Evolutionary conservation across 129 eudicot genomes (phyloP).

Genomic region (Chrysanthemum makinoi): DNA sequence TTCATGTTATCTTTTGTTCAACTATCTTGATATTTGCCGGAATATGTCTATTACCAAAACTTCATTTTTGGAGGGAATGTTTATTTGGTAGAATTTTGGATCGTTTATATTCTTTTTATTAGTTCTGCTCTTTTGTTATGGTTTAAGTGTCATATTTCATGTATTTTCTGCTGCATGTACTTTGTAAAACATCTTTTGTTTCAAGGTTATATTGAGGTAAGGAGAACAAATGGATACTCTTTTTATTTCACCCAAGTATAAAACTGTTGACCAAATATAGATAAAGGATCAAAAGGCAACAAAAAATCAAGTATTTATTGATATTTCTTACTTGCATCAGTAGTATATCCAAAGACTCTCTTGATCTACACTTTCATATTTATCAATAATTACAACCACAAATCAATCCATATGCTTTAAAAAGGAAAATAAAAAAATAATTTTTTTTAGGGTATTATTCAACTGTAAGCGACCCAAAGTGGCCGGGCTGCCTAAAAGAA

Average conservation of each 20-base stretch:
- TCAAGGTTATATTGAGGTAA: no score
- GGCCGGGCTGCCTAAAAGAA: conserved; percentile 34
- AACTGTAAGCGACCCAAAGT: conserved; percentile 34
- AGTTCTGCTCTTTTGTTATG: background rate
- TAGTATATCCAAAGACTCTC: conserved; percentile 9
- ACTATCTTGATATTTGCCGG: background rate
- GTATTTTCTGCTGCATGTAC: background rate
- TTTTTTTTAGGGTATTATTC: conserved; percentile 18
- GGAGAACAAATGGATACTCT: no score
- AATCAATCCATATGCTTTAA: conserved; percentile 17
- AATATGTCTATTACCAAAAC: background rate
- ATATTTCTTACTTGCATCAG: background rate
- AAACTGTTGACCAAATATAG: no score
- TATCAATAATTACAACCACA: conserved; percentile 17
- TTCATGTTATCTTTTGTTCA: background rate
- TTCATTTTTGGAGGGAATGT: conserved; percentile 12
- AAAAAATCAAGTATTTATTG: background rate
- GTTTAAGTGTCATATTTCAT: background rate
- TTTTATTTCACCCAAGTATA: no score
- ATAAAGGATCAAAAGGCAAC: background rate
- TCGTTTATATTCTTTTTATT: conserved; percentile 3
- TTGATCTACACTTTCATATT: conserved; percentile 4
- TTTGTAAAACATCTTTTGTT: no score
- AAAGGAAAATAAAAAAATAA: background rate
- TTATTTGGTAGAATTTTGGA: conserved; percentile 17